Evolutionary conservation across 2,329 filamentous ascomycete genomes (phyloP).

Genomic region (Aureobasidium melanogenum): DNA sequence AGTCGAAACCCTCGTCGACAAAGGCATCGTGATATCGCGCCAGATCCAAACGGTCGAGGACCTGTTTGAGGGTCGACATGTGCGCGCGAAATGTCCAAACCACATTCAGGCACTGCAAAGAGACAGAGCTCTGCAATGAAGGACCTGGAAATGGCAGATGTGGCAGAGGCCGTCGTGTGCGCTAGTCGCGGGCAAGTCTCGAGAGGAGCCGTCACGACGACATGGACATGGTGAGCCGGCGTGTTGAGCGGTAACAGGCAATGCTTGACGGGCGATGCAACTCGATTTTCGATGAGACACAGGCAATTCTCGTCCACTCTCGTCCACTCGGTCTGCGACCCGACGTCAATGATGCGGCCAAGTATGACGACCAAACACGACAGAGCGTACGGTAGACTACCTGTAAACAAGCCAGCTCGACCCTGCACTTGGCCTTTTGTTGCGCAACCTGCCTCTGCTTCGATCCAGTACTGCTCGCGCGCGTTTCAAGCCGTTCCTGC

Average conservation of each 20-base stretch:
- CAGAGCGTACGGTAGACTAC: background rate
- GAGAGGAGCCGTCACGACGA: background rate
- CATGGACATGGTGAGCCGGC: background rate
- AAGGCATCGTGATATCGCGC: slow-evolving; percentile 67
- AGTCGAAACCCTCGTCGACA: slow-evolving; percentile 72
- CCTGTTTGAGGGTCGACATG: slow-evolving; percentile 57
- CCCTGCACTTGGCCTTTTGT: background rate
- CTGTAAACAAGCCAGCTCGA: background rate
- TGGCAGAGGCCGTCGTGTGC: background rate
- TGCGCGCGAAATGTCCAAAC: background rate
- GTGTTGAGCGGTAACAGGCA: background rate
- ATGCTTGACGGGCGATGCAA: background rate
- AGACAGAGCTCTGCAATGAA: background rate
- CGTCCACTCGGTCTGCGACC: background rate
- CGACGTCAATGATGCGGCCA: background rate
- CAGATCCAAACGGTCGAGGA: slow-evolving; percentile 68
- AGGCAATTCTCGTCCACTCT: background rate
- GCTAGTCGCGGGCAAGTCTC: background rate
- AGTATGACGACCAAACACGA: background rate
- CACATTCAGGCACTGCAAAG: background rate
- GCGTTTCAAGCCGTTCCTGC: background rate
- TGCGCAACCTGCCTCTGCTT: background rate
- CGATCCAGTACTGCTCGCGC: background rate
- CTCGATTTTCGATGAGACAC: background rate
- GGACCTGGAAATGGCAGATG: background rate